phyloP scores from a whole-genome alignment of 768 basidiomycete genomes.

The Arthromyces matolae region DNA sequence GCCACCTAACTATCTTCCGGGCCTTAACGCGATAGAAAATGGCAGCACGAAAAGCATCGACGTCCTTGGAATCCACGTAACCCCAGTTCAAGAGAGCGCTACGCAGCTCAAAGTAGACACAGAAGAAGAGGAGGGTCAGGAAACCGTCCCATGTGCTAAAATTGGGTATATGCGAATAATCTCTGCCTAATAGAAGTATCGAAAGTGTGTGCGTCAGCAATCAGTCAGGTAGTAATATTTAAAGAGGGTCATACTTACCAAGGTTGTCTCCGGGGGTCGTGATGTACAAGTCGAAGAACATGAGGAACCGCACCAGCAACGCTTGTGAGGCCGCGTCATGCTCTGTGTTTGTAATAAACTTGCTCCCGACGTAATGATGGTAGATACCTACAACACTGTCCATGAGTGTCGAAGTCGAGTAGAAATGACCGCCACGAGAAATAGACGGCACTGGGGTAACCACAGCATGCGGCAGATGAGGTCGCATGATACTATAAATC shows the following conservation, averaged over 20 bases:
- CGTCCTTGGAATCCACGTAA: too few relatives aligned
- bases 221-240: too few relatives aligned
- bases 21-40: too few relatives aligned
- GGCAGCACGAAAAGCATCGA: too few relatives aligned
- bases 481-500: conserved; percentile 14
- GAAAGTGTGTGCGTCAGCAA: too few relatives aligned
- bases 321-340: conserved; percentile 1
- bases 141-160: not conserved
- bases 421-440: conserved; percentile 22
- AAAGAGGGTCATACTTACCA: too few relatives aligned
- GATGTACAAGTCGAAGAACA: not conserved
- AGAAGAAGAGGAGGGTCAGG: not conserved
- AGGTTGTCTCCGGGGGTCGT: too few relatives aligned
- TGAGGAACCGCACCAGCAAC: not conserved
- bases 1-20: too few relatives aligned
- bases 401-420: conserved; percentile 12
- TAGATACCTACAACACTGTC: conserved; percentile 13
- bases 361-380: conserved; percentile 13
- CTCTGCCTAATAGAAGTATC: not conserved
- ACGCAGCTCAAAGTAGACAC: not conserved
- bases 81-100: not conserved
- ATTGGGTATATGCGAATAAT: not conserved
- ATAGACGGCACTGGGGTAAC: conserved; percentile 14
- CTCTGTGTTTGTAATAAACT: conserved; percentile 13
- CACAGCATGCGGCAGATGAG: conserved; percentile 16